Evolutionary conservation across 1,284 basidiomycete genomes (phyloP).

Genomic region (Ganoderma lingzhi): DNA sequence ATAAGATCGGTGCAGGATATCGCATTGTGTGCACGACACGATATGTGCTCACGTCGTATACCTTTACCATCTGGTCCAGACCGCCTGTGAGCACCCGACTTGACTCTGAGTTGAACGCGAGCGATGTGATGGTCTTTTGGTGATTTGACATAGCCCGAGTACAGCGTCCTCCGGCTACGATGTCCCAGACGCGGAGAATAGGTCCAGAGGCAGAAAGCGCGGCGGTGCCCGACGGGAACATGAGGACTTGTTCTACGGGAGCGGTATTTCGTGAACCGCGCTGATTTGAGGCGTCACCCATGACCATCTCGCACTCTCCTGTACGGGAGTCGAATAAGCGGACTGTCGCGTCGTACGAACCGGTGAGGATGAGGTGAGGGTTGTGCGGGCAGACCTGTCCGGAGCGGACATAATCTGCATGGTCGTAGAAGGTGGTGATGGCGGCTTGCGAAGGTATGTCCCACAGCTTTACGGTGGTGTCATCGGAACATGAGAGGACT

Average conservation of each 20-base stretch:
- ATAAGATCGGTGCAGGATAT: slow-evolving; percentile 93
- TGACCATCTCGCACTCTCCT: slow-evolving; percentile 83
- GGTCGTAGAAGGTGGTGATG: slow-evolving; percentile 82
- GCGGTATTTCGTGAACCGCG: slow-evolving; percentile 51
- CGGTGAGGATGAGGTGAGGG: slow-evolving; percentile 88
- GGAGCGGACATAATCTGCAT: slow-evolving; percentile 96
- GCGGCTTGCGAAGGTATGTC: slow-evolving; percentile 92
- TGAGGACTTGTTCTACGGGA: slow-evolving; percentile 96
- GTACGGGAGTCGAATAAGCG: slow-evolving; percentile 90
- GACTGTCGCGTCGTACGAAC: slow-evolving; percentile 95
- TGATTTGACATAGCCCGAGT: slow-evolving; percentile 93
- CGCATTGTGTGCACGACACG: slow-evolving; percentile 99
- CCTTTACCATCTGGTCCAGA: slow-evolving; percentile 98
- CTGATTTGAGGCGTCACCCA: slow-evolving; percentile 60
- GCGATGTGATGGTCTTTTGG: slow-evolving; percentile 95
- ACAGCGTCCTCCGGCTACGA: slow-evolving; percentile 92
- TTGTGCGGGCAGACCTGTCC: slow-evolving; percentile 88
- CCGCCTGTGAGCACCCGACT: slow-evolving; percentile 89
- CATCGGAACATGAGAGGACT: slow-evolving; percentile 95
- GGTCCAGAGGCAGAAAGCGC: slow-evolving; percentile 92
- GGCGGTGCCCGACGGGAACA: slow-evolving; percentile 91
- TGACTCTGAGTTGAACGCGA: slow-evolving; percentile 82
- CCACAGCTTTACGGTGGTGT: slow-evolving; percentile 94
- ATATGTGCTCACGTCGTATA: slow-evolving; percentile 95
- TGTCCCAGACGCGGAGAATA: slow-evolving; percentile 94